These are phyloP conservation scores for Scleromitrula shiraiana DNA, from an alignment of 2,329 filamentous ascomycete genomes.

Conservation along the genomic window DNA sequence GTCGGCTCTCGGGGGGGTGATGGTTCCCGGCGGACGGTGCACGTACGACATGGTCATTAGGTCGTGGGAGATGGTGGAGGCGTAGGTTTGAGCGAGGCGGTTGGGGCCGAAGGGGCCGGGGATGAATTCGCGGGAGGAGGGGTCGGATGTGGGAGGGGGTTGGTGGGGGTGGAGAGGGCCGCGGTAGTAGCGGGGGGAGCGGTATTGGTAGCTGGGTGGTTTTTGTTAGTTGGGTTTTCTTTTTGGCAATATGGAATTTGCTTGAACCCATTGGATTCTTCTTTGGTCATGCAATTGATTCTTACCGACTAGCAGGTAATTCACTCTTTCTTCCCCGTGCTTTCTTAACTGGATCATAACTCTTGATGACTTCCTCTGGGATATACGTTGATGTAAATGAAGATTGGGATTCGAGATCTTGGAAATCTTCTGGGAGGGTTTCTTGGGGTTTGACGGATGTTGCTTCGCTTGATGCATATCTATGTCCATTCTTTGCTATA, in stretches of 20 bases:
- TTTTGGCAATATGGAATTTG: no score
- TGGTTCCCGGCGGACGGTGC: conserved; percentile 72
- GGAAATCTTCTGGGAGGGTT: conserved; percentile 21
- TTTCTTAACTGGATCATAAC: conserved; percentile 41
- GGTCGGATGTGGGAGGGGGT: conserved; percentile 78
- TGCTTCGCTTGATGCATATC: conserved; percentile 26
- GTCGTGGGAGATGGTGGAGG: conserved; percentile 78
- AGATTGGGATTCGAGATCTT: conserved; percentile 40
- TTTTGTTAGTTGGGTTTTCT: conserved; percentile 10
- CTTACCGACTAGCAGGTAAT: conserved; percentile 35
- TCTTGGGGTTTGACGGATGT: conserved; percentile 17
- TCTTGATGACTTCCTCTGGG: conserved; percentile 31
- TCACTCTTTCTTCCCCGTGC: conserved; percentile 33
- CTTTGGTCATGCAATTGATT: neutral
- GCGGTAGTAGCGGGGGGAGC: conserved; percentile 88
- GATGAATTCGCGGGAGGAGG: conserved; percentile 76
- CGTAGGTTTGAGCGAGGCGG: conserved; percentile 82
- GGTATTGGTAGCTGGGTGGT: conserved; percentile 74
- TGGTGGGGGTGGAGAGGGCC: conserved; percentile 90
- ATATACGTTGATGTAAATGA: conserved; percentile 33
- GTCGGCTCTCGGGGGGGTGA: conserved; percentile 47
- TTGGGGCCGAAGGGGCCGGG: conserved; percentile 87
- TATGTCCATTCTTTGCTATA: conserved; percentile 14
- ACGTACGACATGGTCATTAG: conserved; percentile 83
- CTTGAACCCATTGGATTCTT: neutral